Conservation (phyloP, 805 yeast genomes). For the Ascoidea rubescens region DNA sequence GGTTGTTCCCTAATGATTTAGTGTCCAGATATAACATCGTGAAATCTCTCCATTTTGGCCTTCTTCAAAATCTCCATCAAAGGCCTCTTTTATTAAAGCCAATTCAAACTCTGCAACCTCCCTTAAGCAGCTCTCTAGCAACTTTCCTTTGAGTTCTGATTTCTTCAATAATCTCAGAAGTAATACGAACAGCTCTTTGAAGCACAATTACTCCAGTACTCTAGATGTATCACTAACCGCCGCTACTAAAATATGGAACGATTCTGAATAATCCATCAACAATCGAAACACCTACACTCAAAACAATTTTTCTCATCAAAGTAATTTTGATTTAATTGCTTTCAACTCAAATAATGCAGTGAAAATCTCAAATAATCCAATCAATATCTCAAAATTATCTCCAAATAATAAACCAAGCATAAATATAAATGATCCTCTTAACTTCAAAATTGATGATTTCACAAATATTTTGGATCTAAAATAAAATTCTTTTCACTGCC, state of each 20-base stretch:
- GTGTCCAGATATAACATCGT: no score
- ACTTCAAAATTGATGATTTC: background rate
- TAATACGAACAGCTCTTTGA: no score
- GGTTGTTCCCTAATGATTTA: no score
- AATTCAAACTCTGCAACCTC: constrained; percentile 1
- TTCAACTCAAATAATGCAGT: background rate
- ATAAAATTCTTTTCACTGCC: background rate
- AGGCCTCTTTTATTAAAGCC: constrained; percentile 1
- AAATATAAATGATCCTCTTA: no score
- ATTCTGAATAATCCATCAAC: background rate
- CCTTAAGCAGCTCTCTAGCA: background rate
- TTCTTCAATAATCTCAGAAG: no score
- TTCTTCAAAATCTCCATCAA: constrained; percentile 2
- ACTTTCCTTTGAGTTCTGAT: background rate
- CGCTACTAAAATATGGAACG: constrained; percentile 13
- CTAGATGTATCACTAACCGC: constrained; percentile 16
- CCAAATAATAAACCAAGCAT: no score
- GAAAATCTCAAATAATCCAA: no score
- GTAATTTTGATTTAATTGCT: no score
- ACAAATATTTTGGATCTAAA: background rate
- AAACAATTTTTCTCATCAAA: background rate
- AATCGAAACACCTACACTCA: constrained; percentile 7
- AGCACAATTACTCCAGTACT: no score
- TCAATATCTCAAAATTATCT: no score
- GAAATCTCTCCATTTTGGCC: constrained; percentile 54